Evolutionary conservation across 371 early-diverging fungal genomes (phyloP).

Genomic region (Mucor circinelloides): DNA sequence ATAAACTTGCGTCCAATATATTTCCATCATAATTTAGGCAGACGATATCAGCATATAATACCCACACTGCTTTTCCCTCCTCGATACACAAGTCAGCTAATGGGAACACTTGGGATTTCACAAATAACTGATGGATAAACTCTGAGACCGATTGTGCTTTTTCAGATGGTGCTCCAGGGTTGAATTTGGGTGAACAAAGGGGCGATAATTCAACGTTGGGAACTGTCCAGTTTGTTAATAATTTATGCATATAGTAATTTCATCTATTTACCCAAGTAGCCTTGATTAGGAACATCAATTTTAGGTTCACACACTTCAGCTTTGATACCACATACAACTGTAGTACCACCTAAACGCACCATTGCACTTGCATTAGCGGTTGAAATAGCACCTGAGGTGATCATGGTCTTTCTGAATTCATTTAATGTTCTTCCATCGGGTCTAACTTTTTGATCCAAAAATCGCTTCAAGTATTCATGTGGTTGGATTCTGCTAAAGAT

Average conservation of each 20-base stretch:
- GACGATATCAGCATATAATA: conserved; percentile 86
- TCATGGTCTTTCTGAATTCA: conserved; percentile 64
- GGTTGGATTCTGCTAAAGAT: conserved; percentile 81
- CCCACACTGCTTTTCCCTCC: conserved; percentile 86
- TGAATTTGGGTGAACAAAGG: conserved; percentile 81
- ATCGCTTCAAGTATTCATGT: conserved; percentile 84
- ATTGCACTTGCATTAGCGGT: conserved; percentile 89
- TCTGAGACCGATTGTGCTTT: conserved; percentile 86
- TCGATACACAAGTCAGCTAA: conserved; percentile 81
- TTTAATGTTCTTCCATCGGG: conserved; percentile 81
- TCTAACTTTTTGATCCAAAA: conserved; percentile 75
- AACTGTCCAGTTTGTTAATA: conserved; percentile 46
- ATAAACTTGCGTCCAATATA: conserved; percentile 85
- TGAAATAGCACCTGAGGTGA: conserved; percentile 71
- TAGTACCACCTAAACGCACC: conserved; percentile 88
- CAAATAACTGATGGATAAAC: conserved; percentile 69
- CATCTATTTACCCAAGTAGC: conserved; percentile 70
- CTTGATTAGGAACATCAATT: conserved; percentile 67
- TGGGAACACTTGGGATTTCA: conserved; percentile 66
- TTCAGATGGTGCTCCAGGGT: conserved; percentile 88
- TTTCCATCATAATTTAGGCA: conserved; percentile 93
- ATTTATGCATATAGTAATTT: neutral
- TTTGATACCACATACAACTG: conserved; percentile 91
- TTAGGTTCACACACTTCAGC: conserved; percentile 92
- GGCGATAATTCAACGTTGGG: conserved; percentile 93